Evolutionary conservation across 2,329 filamentous ascomycete species (phyloP).

Genomic region (Kalmusia sp.): DNA sequence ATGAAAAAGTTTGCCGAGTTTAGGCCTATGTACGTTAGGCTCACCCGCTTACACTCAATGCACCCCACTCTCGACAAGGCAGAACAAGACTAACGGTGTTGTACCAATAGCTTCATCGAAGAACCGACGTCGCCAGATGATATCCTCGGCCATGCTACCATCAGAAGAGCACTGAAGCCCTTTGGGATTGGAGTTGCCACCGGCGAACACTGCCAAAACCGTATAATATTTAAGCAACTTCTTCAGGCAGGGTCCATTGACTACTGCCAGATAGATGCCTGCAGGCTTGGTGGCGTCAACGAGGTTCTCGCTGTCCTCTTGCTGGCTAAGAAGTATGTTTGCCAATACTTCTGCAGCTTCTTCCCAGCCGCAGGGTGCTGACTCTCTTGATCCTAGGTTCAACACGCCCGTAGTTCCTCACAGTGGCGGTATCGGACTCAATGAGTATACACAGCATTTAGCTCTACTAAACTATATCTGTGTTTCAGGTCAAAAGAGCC

Average conservation of each 20-base stretch:
- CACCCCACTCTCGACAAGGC: too few species aligned
- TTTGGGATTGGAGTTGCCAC: constrained; percentile 84
- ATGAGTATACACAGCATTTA: constrained; percentile 90
- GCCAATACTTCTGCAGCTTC: too few species aligned
- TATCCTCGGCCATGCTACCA: constrained; percentile 83
- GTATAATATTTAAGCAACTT: constrained; percentile 92
- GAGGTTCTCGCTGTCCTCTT: constrained; percentile 86
- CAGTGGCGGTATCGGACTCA: constrained; percentile 82
- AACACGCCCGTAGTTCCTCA: constrained; percentile 82
- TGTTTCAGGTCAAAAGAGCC: constrained; percentile 76
- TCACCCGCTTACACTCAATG: too few species aligned
- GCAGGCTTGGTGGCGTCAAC: constrained; percentile 83
- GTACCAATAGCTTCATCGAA: constrained; percentile 95
- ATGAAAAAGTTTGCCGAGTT: constrained; percentile 84
- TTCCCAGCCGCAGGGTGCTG: too few species aligned
- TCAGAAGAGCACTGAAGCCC: constrained; percentile 78
- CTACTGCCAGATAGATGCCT: constrained; percentile 88
- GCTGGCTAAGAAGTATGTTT: constrained; percentile 73
- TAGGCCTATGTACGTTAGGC: too few species aligned
- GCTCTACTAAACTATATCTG: constrained; percentile 88
- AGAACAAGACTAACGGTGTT: too few species aligned
- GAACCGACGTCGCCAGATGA: constrained; percentile 92
- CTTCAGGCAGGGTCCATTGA: constrained; percentile 81
- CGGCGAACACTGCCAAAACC: constrained; percentile 95
- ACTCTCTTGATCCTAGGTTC: too few species aligned